A percentile compares a stretch with the other conserved stretches of the same genome.
Conservation (phyloP, 208 protist species). For the Leishmania martiniquensis region DNA sequence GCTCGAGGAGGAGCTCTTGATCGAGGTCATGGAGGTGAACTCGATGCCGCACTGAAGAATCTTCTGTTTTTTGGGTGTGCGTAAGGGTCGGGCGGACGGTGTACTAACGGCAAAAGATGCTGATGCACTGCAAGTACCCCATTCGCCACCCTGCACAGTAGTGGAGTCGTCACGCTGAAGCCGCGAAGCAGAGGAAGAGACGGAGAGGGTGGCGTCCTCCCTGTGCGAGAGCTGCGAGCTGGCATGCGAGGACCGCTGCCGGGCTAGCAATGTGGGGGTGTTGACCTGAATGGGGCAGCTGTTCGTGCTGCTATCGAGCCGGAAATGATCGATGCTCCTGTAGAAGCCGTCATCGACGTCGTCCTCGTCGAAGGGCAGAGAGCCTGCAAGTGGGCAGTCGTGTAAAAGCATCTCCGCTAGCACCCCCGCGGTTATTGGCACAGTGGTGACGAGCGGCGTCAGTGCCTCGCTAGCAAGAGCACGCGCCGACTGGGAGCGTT, state of each 20-base stretch:
- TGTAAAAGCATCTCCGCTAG: slow-evolving; percentile 17
- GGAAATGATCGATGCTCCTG: slow-evolving; percentile 9
- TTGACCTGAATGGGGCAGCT: slow-evolving; percentile 3
- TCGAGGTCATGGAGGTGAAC: slow-evolving; percentile 25
- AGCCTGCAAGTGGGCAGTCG: slow-evolving; percentile 21
- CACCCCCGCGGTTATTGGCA: neutral
- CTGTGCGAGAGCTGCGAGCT: neutral
- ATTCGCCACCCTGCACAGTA: neutral
- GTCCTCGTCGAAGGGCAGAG: slow-evolving; percentile 31
- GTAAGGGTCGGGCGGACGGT: neutral
- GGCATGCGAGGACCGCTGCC: neutral
- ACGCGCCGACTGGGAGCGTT: neutral
- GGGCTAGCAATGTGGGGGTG: slow-evolving; percentile 1
- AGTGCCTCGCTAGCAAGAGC: neutral
- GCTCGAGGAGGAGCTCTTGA: slow-evolving; percentile 20
- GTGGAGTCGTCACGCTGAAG: neutral
- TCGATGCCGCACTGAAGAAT: slow-evolving; percentile 24
- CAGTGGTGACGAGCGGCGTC: neutral
- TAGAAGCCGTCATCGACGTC: slow-evolving; percentile 39
- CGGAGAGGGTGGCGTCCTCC: neutral
- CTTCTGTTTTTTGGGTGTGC: slow-evolving; percentile 10
- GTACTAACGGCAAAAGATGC: neutral
- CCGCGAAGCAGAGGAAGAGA: neutral
- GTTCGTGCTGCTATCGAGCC: slow-evolving; percentile 10
- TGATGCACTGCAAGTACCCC: neutral